phyloP scores from a whole-genome alignment of 345 rosid species.

The Acer yangbiense region DNA sequence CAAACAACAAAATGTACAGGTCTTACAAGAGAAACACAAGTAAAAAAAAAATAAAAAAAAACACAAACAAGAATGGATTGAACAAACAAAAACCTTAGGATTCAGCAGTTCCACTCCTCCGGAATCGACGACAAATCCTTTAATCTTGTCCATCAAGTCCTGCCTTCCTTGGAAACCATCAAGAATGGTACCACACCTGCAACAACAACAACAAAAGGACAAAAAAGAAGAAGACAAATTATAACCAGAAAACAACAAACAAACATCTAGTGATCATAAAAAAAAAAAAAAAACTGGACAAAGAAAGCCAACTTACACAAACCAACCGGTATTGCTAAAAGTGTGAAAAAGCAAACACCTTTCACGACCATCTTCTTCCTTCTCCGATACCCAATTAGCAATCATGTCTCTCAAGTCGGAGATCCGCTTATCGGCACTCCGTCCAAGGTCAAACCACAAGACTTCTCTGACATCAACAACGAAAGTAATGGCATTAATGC shows the following conservation, averaged over 20 bases:
- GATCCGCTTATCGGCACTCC: slow-evolving; percentile 47
- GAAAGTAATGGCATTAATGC: slow-evolving; percentile 66
- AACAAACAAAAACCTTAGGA: slow-evolving; percentile 56
- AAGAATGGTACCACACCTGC: slow-evolving; percentile 68
- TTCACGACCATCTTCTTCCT: slow-evolving; percentile 62
- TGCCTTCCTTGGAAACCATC: slow-evolving; percentile 46
- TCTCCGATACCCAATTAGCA: slow-evolving; percentile 53
- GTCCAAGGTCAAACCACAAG: slow-evolving; percentile 56
- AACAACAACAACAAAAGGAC: not conserved
- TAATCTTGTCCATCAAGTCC: slow-evolving; percentile 56
- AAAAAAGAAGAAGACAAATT: not conserved
- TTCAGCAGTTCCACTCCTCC: slow-evolving; percentile 71
- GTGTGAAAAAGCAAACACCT: slow-evolving; percentile 70
- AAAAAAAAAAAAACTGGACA: no score
- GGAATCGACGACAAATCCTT: slow-evolving; percentile 73
- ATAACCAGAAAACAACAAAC: no score
- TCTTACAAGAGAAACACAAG: no score
- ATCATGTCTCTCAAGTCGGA: slow-evolving; percentile 45
- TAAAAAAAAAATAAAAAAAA: not conserved
- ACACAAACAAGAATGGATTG: no score
- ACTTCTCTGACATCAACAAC: slow-evolving; percentile 58
- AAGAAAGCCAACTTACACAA: slow-evolving; percentile 57
- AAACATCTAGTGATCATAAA: not conserved
- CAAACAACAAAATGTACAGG: no score
- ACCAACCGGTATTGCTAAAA: slow-evolving; percentile 94